Base-by-base conservation (phyloP, 2,329 filamentous ascomycete genomes). In the Trichoderma breve region DNA sequence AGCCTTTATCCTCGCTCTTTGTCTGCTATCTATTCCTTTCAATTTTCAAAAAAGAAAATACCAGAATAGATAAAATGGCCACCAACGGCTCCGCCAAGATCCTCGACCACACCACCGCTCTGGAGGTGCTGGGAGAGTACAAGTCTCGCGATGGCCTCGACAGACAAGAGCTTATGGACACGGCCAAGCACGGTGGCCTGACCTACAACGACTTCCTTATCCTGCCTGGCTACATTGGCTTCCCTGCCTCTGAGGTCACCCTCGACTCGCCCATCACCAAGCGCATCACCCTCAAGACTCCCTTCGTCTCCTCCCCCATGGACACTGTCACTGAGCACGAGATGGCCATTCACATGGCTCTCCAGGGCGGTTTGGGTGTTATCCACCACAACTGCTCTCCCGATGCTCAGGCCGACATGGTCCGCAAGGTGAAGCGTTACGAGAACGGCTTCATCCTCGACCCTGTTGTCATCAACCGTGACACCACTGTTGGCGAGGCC, bases 301-400 rank as follows among this genome's bases (percentile, higher is more conserved):
- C 96, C 73, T 95, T 99, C 80, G 90, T 98, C 76, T 99, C 96
- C 61, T 98, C 96, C 51, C 96, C 97, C 79, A 99, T 99, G 96
- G 96, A 99, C 86, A 99, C 96, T 11, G 96, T 99, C 81, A 99
- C 97, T 57, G 96, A 99, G 86, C 93, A 97, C 85, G 95, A 97
- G 82, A 99, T 99, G 97, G 97, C 96, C 75, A 98, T 99, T 78
- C 93, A 98, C 85, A 97, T 97, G 88, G 93, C 93, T 67, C 88
- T 96, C 36, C 92, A 96, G 80, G 93, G 93, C 78, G 93, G 93
- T 79, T 87, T 97, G 21, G 93, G 96, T 85, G 94, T 99, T 77
- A 97, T 99, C 77, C 96, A 99, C 87, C 96, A 99, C 89, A 99
- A 99, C 87, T 99, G 96, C 89, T 96, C 95, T n/a, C 89, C 95